These are phyloP conservation scores for Globisporangium uncinulatum DNA, from an alignment of 352 stramenopile species.

Conservation along the genomic window DNA sequence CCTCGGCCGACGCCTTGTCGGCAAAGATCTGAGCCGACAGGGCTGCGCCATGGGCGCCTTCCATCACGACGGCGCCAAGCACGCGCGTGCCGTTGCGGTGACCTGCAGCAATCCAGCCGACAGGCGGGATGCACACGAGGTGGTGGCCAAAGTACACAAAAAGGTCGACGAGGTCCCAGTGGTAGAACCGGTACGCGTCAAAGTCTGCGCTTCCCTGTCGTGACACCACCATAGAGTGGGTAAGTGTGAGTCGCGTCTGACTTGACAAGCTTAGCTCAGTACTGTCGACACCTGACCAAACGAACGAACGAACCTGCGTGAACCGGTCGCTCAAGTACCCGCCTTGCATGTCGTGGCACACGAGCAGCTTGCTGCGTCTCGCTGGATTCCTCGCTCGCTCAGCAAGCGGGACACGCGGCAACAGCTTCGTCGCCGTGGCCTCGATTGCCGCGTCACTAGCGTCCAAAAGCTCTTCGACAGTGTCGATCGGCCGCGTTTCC, in stretches of 20 bases:
- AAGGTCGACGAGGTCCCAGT: constrained; percentile 48
- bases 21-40: constrained; percentile 24
- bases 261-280: background rate
- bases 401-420: constrained; percentile 22
- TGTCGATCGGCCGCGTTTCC: constrained; percentile 24
- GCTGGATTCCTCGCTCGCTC: constrained; percentile 14
- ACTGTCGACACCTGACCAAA: background rate
- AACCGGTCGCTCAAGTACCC: constrained; percentile 37
- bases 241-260: background rate
- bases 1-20: constrained; percentile 20
- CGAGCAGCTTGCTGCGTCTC: constrained; percentile 40
- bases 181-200: constrained; percentile 39
- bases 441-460: constrained; percentile 11
- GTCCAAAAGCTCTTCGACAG: constrained; percentile 25
- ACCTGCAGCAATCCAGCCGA: constrained; percentile 36
- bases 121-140: constrained; percentile 39
- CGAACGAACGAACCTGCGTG: constrained; percentile 17
- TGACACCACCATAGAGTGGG: constrained; percentile 2
- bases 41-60: constrained; percentile 25
- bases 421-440: background rate
- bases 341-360: constrained; percentile 56
- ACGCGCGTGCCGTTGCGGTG: constrained; percentile 42
- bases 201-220: constrained; percentile 23
- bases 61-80: constrained; percentile 41
- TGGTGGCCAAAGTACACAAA: constrained; percentile 57